Evolutionary conservation across 2,329 filamentous ascomycete species (phyloP).

Genomic region (Emmonsiellopsis sp.): DNA sequence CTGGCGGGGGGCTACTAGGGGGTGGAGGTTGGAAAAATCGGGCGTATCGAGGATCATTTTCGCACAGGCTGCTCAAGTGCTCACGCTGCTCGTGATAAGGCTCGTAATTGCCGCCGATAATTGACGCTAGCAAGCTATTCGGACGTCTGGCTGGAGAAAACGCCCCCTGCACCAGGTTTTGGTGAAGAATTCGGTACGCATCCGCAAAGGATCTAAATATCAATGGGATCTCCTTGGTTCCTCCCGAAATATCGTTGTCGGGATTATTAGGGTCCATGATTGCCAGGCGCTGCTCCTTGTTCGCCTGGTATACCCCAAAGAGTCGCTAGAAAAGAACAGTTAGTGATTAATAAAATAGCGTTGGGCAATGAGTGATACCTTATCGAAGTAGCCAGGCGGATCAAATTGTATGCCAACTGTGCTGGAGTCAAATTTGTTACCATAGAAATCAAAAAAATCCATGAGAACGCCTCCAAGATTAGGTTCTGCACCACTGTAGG

Average conservation of each 20-base stretch:
- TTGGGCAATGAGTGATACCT: conserved; percentile 46
- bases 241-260: conserved; percentile 82
- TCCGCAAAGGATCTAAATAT: conserved; percentile 63
- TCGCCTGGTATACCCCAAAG: conserved; percentile 42
- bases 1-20: conserved; percentile 10
- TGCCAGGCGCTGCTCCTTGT: conserved; percentile 59
- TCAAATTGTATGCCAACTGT: conserved; percentile 66
- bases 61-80: conserved; percentile 49
- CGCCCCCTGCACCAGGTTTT: conserved; percentile 42
- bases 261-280: conserved; percentile 88
- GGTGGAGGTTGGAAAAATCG: conserved; percentile 21
- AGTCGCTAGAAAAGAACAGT: conserved; percentile 12
- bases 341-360: conserved; percentile 1
- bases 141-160: conserved; percentile 13
- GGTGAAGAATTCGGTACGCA: conserved; percentile 50
- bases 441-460: conserved; percentile 84
- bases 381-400: conserved; percentile 65
- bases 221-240: conserved; percentile 59
- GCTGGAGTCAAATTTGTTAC: conserved; percentile 65
- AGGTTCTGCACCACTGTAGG: conserved; percentile 56
- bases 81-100: conserved; percentile 62
- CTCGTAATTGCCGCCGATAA: conserved; percentile 71
- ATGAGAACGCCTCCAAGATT: conserved; percentile 75
- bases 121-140: conserved; percentile 57
- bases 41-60: conserved; percentile 29